Conservation (phyloP, 306 rosid genomes). For the Carpinus fangiana region DNA sequence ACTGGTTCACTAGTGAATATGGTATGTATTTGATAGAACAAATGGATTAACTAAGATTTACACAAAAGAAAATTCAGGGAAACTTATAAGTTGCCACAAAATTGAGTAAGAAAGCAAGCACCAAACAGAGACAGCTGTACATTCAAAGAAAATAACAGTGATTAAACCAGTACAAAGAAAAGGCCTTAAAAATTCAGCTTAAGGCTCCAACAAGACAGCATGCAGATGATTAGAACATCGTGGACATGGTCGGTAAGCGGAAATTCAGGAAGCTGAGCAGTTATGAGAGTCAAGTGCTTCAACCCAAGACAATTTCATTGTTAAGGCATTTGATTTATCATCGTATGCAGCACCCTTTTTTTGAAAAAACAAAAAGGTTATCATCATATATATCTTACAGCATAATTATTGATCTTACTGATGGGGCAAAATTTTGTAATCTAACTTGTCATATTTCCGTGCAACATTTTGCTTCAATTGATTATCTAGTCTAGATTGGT, state of each 20-base stretch:
- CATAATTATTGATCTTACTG: background rate
- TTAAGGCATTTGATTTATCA: background rate
- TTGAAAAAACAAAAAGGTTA: no score
- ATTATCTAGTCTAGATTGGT: background rate
- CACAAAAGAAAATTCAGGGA: background rate
- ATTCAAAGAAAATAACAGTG: background rate
- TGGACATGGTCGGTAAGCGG: background rate
- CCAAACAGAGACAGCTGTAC: constrained; percentile 15
- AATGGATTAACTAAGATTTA: background rate
- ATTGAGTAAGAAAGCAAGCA: constrained; percentile 2
- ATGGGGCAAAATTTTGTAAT: background rate
- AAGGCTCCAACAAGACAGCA: background rate
- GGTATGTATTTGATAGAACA: background rate
- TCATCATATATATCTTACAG: no score
- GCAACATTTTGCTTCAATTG: background rate
- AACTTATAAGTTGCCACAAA: background rate
- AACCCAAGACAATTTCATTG: background rate
- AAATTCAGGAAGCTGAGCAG: background rate
- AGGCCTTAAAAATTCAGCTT: background rate
- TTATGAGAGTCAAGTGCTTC: background rate
- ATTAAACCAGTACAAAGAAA: background rate
- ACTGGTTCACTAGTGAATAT: constrained; percentile 16
- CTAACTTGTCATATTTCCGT: background rate
- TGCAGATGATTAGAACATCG: background rate
- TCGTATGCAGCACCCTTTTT: background rate